Conservation (phyloP, 1,139 yeast species). For the Yamadazyma buinensis region DNA sequence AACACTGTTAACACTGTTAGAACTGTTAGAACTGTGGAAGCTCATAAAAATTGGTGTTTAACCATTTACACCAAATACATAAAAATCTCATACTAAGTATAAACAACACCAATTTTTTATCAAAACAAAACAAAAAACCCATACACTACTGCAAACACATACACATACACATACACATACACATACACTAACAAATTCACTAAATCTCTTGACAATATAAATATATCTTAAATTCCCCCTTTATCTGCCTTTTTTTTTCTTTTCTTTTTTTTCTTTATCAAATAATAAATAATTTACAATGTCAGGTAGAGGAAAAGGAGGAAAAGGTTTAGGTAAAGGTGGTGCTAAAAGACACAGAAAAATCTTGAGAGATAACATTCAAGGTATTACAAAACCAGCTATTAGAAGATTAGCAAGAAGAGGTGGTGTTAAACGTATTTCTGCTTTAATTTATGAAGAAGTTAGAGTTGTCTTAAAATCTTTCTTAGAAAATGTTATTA, state of each 20-base stretch:
- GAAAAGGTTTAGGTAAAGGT: constrained; percentile 98
- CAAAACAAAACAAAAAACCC: too few relatives aligned
- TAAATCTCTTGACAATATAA: too few relatives aligned
- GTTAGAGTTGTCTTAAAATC: constrained; percentile 96
- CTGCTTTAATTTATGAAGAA: constrained; percentile 98
- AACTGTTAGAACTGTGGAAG: too few relatives aligned
- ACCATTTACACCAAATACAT: too few relatives aligned
- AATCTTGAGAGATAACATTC: constrained; percentile 98
- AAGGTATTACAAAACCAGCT: constrained; percentile 99
- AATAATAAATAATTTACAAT: constrained; percentile 28
- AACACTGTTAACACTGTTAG: too few relatives aligned
- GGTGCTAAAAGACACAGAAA: constrained; percentile 99
- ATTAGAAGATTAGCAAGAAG: constrained; percentile 99
- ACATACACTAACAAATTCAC: too few relatives aligned
- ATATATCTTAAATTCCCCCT: constrained; percentile 4
- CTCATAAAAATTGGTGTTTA: too few relatives aligned
- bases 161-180: too few relatives aligned
- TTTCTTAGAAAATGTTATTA: constrained; percentile 94
- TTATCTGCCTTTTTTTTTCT: too few relatives aligned
- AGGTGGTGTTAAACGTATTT: constrained; percentile 99
- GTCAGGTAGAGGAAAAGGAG: constrained; percentile 99
- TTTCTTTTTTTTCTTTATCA: constrained; percentile 5
- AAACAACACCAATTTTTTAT: too few relatives aligned
- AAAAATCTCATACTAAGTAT: too few relatives aligned
- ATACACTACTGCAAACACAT: too few relatives aligned